These are phyloP conservation scores for Tulasnella sp. DNA, from an alignment of 768 basidiomycete genomes.

Conservation along the genomic window DNA sequence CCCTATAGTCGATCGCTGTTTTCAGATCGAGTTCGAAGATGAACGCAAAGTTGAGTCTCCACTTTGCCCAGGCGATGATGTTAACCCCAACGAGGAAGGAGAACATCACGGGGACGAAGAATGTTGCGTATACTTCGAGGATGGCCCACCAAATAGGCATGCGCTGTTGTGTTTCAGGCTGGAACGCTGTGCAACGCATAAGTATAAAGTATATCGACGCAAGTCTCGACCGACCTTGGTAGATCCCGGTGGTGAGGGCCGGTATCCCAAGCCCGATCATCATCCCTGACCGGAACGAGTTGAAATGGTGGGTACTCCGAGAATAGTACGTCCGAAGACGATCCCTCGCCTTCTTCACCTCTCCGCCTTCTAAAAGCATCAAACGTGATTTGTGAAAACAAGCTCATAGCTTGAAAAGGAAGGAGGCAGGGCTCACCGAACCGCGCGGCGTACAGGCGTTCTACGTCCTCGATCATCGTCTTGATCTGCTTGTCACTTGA, in stretches of 20 bases:
- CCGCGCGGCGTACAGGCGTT: slow-evolving; percentile 57
- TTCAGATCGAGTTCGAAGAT: slow-evolving; percentile 69
- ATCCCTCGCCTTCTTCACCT: slow-evolving; percentile 62
- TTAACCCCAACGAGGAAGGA: slow-evolving; percentile 72
- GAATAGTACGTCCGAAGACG: slow-evolving; percentile 44
- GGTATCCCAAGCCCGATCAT: slow-evolving; percentile 61
- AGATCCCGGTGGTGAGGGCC: slow-evolving; percentile 49
- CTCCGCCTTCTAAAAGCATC: slow-evolving; percentile 44
- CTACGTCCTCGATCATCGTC: slow-evolving; percentile 60
- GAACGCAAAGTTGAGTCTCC: slow-evolving; percentile 87
- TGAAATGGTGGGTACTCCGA: slow-evolving; percentile 51
- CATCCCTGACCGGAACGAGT: slow-evolving; percentile 62
- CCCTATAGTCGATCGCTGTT: slow-evolving; percentile 60
- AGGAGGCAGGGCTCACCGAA: slow-evolving; percentile 46
- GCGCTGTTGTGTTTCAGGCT: slow-evolving; percentile 35
- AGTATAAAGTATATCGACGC: neutral
- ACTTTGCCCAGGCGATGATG: slow-evolving; percentile 56
- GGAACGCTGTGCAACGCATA: slow-evolving; percentile 36
- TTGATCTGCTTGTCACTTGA: slow-evolving; percentile 29
- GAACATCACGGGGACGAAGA: slow-evolving; percentile 65
- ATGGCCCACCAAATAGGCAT: slow-evolving; percentile 64
- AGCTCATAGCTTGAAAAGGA: neutral
- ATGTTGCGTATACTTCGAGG: slow-evolving; percentile 62
- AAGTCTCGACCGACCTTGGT: slow-evolving; percentile 39
- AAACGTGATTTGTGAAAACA: slow-evolving; percentile 2